Conservation (phyloP, 805 yeast species). For the Metschnikowia baotianmanensis region DNA sequence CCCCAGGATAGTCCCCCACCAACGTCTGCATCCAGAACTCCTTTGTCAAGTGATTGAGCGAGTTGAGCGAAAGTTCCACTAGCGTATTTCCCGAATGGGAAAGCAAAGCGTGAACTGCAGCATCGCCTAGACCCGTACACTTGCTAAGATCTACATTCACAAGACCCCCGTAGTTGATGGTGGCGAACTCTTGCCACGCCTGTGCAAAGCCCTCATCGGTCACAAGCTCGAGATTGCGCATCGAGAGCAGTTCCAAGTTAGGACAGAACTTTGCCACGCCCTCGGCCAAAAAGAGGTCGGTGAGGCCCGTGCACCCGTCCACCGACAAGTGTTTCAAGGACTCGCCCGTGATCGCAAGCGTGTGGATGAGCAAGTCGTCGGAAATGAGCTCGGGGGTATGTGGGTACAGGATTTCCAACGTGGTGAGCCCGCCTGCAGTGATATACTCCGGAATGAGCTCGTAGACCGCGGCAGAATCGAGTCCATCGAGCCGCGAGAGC, state of each 20-base stretch:
- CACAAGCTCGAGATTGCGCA: conserved; percentile 58
- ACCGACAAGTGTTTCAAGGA: conserved; percentile 55
- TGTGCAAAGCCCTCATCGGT: conserved; percentile 64
- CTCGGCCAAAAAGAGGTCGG: conserved; percentile 58
- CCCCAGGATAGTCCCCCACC: conserved; percentile 29
- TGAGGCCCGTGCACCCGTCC: conserved; percentile 71
- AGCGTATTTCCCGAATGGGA: conserved; percentile 63
- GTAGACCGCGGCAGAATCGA: conserved; percentile 55
- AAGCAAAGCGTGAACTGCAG: conserved; percentile 56
- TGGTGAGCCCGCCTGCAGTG: conserved; percentile 41
- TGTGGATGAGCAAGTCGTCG: conserved; percentile 63
- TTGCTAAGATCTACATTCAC: conserved; percentile 59
- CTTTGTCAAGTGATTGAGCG: conserved; percentile 57
- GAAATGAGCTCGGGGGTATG: conserved; percentile 59
- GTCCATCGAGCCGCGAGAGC: conserved; percentile 70
- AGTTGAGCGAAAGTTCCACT: conserved; percentile 70
- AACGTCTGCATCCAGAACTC: conserved; percentile 47
- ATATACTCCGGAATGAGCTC: conserved; percentile 65
- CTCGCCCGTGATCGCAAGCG: conserved; percentile 62
- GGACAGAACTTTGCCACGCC: conserved; percentile 61
- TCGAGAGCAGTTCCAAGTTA: conserved; percentile 54
- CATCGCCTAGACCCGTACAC: conserved; percentile 64
- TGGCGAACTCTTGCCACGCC: conserved; percentile 56
- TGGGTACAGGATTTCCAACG: conserved; percentile 69
- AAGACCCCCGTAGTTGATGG: conserved; percentile 52